Evolutionary conservation across 2,329 filamentous ascomycete genomes (phyloP).

Genomic region (Xylariaceae sp.): DNA sequence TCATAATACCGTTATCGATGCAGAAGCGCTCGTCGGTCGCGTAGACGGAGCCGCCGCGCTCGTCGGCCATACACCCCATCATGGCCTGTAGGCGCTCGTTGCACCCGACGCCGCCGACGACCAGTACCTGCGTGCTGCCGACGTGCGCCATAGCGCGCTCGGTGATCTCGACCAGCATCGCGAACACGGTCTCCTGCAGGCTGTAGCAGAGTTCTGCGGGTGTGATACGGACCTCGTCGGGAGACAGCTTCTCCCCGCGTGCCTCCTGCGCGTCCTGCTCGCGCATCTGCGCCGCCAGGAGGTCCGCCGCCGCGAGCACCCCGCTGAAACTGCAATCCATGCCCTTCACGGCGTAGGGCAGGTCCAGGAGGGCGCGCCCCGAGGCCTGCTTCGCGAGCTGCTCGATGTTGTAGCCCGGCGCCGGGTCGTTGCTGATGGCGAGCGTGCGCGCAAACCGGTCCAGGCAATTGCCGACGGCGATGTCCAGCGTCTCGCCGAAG

Average conservation of each 20-base stretch:
- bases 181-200: conserved; percentile 92
- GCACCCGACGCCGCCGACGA: conserved; percentile 94
- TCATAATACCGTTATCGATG: conserved; percentile 99
- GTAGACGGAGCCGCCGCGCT: conserved; percentile 87
- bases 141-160: conserved; percentile 99
- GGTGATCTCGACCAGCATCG: conserved; percentile 98
- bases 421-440: conserved; percentile 91
- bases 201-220: conserved; percentile 90
- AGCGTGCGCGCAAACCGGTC: conserved; percentile 94
- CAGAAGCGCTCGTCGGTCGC: conserved; percentile 97
- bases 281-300: conserved; percentile 73
- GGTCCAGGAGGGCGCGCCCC: conserved; percentile 71
- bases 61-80: conserved; percentile 95
- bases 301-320: conserved; percentile 83
- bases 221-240: conserved; percentile 65
- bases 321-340: conserved; percentile 99
- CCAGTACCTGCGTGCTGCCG: conserved; percentile 85
- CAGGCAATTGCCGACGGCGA: conserved; percentile 96
- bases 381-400: conserved; percentile 79
- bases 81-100: conserved; percentile 95
- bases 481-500: conserved; percentile 96
- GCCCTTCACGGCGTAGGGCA: conserved; percentile 96
- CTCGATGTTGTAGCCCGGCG: conserved; percentile 97
- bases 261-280: conserved; percentile 41
- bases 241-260: conserved; percentile 44